Percentiles rank a stretch among this genome's conserved stretches.
phyloP scores from a whole-genome alignment of 306 rosid species.

The Vigna radiata region DNA sequence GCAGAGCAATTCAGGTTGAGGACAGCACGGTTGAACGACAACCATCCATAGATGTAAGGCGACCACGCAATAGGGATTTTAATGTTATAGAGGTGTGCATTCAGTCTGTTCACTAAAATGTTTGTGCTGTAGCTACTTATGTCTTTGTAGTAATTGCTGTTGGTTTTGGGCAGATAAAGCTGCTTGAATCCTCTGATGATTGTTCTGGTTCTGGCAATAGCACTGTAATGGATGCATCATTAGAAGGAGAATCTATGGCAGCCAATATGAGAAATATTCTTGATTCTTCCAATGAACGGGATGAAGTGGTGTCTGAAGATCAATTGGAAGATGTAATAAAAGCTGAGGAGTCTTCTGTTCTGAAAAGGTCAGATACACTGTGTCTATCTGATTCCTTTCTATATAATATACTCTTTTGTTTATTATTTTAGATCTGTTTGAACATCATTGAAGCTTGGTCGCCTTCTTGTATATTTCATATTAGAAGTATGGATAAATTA shows the following conservation, averaged over 20 bases:
- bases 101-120: constrained; percentile 36
- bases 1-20: constrained; percentile 75
- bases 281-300: constrained; percentile 39
- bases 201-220: constrained; percentile 48
- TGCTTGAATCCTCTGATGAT: constrained; percentile 57
- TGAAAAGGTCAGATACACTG: constrained; percentile 50
- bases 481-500: constrained; percentile 26
- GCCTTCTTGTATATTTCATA: constrained; percentile 2
- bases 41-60: constrained; percentile 63
- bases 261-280: constrained; percentile 40
- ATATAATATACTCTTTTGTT: constrained; percentile 26
- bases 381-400: constrained; percentile 26
- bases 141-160: constrained; percentile 41
- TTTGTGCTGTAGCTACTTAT: constrained; percentile 33
- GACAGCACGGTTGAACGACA: constrained; percentile 64
- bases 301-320: constrained; percentile 48
- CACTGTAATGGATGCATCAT: constrained; percentile 44
- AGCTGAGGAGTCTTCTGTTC: constrained; percentile 43
- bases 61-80: constrained; percentile 62
- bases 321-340: constrained; percentile 50
- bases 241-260: constrained; percentile 45
- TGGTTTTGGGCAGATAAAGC: constrained; percentile 63
- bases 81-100: constrained; percentile 74
- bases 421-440: constrained; percentile 12
- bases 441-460: constrained; percentile 1